phyloP scores from a whole-genome alignment of 1,284 basidiomycete genomes.

The Cystobasidium pallidum region DNA sequence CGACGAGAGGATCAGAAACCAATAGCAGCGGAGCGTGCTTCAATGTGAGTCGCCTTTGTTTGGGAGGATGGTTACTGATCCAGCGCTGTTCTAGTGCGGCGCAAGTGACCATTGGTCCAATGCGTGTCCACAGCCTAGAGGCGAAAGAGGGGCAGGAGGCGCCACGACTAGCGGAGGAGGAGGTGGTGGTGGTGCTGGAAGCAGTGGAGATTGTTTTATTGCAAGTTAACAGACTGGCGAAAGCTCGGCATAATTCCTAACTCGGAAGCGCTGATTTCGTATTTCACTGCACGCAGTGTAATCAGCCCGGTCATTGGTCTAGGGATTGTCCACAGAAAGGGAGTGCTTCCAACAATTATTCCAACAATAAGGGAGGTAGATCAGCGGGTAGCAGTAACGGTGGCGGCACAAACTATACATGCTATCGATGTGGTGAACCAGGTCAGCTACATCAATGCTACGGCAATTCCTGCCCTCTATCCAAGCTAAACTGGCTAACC shows the following conservation, averaged over 20 bases:
- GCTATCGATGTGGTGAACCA: conserved; percentile 57
- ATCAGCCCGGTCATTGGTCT: conserved; percentile 46
- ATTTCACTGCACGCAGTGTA: neutral
- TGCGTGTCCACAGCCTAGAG: conserved; percentile 49
- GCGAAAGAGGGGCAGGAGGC: conserved; percentile 6
- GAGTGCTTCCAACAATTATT: neutral
- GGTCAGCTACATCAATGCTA: conserved; percentile 53
- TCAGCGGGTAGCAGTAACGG: neutral
- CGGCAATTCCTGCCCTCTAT: too few relatives aligned
- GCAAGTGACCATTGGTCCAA: conserved; percentile 54
- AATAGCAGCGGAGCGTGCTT: conserved; percentile 34
- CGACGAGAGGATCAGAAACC: conserved; percentile 41
- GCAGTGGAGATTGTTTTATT: conserved; percentile 46
- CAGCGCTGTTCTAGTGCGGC: conserved; percentile 44
- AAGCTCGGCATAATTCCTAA: too few relatives aligned
- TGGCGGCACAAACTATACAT: conserved; percentile 51
- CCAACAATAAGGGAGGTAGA: conserved; percentile 16
- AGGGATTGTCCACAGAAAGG: conserved; percentile 54
- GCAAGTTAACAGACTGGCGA: too few relatives aligned
- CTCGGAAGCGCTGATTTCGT: neutral
- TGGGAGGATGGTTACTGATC: conserved; percentile 7
- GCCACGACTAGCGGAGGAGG: conserved; percentile 24
- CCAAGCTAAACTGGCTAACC: too few relatives aligned
- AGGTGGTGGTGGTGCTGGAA: too few relatives aligned
- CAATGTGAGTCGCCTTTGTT: neutral